A percentile compares a stretch with the other conserved stretches of the same genome.
phyloP scores from a whole-genome alignment of 2,329 filamentous ascomycete species.

The Corniculantispora saksenae region DNA sequence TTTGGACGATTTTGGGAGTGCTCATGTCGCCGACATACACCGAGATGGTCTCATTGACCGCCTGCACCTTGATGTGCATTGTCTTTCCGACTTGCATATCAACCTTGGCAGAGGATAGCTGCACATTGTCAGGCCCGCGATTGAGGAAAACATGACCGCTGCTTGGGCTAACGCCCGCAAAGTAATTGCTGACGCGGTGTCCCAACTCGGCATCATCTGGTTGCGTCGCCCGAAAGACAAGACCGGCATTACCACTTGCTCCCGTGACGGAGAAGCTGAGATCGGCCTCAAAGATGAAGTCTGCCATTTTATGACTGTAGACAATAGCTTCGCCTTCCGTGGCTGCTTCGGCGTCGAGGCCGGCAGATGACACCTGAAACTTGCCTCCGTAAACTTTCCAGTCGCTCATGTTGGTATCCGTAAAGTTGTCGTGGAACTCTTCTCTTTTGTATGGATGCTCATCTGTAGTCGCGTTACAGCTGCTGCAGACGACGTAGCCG shows the following conservation, averaged over 20 bases:
- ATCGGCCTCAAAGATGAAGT: conserved; percentile 1
- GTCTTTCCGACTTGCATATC: background rate
- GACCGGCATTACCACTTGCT: background rate
- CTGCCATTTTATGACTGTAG: background rate
- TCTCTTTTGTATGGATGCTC: background rate
- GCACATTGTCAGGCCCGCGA: background rate
- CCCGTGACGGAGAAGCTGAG: background rate
- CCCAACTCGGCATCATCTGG: no score
- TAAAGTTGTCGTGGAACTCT: background rate
- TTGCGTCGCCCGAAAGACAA: no score
- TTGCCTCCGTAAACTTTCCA: background rate
- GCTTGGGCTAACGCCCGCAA: background rate
- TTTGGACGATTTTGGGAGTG: background rate
- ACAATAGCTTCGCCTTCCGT: background rate
- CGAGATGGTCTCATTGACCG: background rate
- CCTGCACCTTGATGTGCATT: background rate
- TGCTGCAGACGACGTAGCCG: background rate
- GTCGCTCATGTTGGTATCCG: background rate
- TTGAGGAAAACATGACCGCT: background rate
- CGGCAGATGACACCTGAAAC: background rate
- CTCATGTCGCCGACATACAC: background rate
- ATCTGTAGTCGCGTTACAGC: background rate
- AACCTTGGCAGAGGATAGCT: background rate
- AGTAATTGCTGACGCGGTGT: background rate
- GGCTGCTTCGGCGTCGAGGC: background rate